phyloP scores from a whole-genome alignment of 2,329 filamentous ascomycete genomes.

The Penicillium janthinellum region DNA sequence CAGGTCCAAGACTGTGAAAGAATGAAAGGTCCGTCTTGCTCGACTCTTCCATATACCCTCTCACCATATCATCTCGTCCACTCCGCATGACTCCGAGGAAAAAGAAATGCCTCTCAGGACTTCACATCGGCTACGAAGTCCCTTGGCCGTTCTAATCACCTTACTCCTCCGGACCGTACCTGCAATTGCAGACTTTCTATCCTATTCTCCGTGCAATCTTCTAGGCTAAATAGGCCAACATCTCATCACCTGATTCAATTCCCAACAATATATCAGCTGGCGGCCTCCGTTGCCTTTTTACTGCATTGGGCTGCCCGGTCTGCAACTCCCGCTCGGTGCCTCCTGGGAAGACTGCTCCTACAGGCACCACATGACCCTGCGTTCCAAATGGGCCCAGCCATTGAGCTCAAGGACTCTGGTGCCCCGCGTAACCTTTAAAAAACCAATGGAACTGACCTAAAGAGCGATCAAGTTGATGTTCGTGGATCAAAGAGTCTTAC shows the following conservation, averaged over 20 bases:
- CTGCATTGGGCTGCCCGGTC: constrained; percentile 7
- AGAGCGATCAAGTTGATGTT: neutral
- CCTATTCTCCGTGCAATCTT: too few relatives aligned
- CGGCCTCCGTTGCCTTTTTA: constrained; percentile 6
- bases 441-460: neutral
- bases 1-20: too few relatives aligned
- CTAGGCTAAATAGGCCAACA: too few relatives aligned
- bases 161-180: too few relatives aligned
- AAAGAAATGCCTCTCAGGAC: too few relatives aligned
- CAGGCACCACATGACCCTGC: neutral
- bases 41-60: too few relatives aligned
- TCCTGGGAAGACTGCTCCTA: neutral
- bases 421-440: neutral
- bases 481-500: neutral
- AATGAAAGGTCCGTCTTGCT: too few relatives aligned
- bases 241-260: neutral
- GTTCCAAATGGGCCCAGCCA: neutral
- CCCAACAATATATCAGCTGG: neutral
- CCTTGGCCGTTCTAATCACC: too few relatives aligned
- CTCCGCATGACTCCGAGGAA: too few relatives aligned
- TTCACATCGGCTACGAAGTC: too few relatives aligned
- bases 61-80: too few relatives aligned
- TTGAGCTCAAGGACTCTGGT: neutral
- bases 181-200: too few relatives aligned
- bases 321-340: neutral